phyloP scores from a whole-genome alignment of 805 yeast genomes.

The Saturnispora zaruensis region DNA sequence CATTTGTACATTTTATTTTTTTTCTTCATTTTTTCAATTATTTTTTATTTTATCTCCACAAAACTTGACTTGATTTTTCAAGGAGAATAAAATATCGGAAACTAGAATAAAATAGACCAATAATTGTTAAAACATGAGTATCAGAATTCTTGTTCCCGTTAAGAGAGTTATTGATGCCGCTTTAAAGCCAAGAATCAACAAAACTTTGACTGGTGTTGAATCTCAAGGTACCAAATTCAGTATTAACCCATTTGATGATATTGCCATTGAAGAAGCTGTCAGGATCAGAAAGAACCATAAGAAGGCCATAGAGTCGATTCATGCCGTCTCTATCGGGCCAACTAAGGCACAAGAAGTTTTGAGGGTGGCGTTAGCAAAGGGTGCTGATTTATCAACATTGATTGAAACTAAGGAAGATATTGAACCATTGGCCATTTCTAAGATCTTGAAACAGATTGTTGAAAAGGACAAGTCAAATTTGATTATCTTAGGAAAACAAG shows the following conservation, averaged over 20 bases:
- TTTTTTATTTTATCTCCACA: conserved; percentile 4
- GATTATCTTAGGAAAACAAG: conserved; percentile 89
- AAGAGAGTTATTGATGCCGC: conserved; percentile 94
- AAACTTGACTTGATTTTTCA: background rate
- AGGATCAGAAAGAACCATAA: conserved; percentile 62
- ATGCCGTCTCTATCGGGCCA: conserved; percentile 88
- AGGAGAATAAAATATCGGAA: background rate
- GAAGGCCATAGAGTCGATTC: conserved; percentile 65
- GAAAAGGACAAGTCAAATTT: conserved; percentile 65
- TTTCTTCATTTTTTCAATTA: background rate
- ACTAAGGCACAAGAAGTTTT: conserved; percentile 79
- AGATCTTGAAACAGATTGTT: conserved; percentile 65
- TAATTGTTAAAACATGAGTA: conserved; percentile 20
- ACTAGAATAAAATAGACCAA: background rate
- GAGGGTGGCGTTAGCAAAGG: conserved; percentile 88
- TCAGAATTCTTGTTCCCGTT: conserved; percentile 82
- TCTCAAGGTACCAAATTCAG: conserved; percentile 85
- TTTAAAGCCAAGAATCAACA: conserved; percentile 84
- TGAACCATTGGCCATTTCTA: conserved; percentile 88
- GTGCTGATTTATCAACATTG: conserved; percentile 80
- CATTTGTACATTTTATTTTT: too few relatives aligned
- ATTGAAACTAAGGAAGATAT: conserved; percentile 59
- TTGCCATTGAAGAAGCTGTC: conserved; percentile 91
- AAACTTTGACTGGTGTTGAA: conserved; percentile 75
- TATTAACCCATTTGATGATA: conserved; percentile 96